phyloP scores from a whole-genome alignment of 495 filamentous ascomycete genomes.

The Aspergillus mulundensis region DNA sequence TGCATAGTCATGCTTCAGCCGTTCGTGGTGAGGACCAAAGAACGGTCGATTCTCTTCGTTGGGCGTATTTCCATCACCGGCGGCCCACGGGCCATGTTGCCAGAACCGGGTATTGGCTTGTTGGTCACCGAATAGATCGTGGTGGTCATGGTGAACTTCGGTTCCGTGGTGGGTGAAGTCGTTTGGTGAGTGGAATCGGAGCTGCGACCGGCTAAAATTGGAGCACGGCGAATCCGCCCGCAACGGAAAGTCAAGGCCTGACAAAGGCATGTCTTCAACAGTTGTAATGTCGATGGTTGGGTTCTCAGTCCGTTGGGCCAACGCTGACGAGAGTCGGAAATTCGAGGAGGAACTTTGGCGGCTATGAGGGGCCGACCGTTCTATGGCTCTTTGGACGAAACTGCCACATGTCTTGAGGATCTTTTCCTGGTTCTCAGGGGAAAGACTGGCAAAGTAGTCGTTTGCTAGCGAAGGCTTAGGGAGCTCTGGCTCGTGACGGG shows the following conservation, averaged over 20 bases:
- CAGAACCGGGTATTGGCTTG: conserved; percentile 49
- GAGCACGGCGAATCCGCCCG: conserved; percentile 46
- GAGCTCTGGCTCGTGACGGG: conserved; percentile 33
- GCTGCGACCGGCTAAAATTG: conserved; percentile 47
- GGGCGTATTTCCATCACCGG: conserved; percentile 47
- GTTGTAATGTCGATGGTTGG: conserved; percentile 48
- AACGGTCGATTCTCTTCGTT: conserved; percentile 47
- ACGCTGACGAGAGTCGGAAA: conserved; percentile 38
- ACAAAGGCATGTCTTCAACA: conserved; percentile 40
- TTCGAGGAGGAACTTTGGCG: conserved; percentile 43
- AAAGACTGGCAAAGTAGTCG: conserved; percentile 42
- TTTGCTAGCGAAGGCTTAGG: conserved; percentile 43
- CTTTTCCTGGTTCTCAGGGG: conserved; percentile 39
- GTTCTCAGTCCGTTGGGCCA: conserved; percentile 45
- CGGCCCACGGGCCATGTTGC: conserved; percentile 46
- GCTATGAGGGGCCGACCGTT: conserved; percentile 41
- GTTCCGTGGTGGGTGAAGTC: conserved; percentile 42
- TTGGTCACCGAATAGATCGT: conserved; percentile 47
- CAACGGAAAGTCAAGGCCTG: conserved; percentile 39
- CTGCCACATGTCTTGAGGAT: conserved; percentile 46
- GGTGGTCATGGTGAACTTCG: conserved; percentile 41
- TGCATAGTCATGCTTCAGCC: conserved; percentile 48
- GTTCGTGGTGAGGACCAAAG: conserved; percentile 46
- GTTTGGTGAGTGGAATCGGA: conserved; percentile 44
- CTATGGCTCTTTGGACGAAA: conserved; percentile 44